Evolutionary conservation across 2,329 filamentous ascomycete genomes (phyloP).

Genomic region (Fusarium penzigii): DNA sequence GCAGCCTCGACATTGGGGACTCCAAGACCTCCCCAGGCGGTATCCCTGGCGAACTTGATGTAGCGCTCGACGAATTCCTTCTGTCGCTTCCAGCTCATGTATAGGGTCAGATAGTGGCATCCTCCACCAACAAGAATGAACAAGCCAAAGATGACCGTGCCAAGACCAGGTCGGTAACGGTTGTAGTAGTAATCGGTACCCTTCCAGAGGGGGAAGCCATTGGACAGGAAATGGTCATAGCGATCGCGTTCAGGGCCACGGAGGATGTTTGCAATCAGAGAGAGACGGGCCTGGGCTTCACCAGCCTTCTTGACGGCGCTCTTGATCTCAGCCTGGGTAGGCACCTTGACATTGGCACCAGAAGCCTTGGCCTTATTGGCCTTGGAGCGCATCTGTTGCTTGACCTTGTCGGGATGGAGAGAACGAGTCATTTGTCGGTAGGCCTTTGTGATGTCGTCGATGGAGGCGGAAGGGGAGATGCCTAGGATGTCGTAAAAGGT

Average conservation of each 20-base stretch:
- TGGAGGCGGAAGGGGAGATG: conserved; percentile 69
- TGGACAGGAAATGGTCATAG: conserved; percentile 90
- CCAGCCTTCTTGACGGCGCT: conserved; percentile 78
- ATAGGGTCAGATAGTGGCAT: conserved; percentile 82
- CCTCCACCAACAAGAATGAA: conserved; percentile 82
- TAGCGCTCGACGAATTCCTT: conserved; percentile 89
- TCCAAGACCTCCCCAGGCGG: conserved; percentile 82
- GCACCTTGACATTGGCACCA: conserved; percentile 68
- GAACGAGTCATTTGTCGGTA: conserved; percentile 84
- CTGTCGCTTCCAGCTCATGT: conserved; percentile 87
- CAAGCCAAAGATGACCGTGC: conserved; percentile 77
- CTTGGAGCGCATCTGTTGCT: conserved; percentile 75
- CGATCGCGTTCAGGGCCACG: conserved; percentile 77
- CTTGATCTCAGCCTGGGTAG: conserved; percentile 73
- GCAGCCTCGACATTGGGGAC: conserved; percentile 66
- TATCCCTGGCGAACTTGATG: conserved; percentile 82
- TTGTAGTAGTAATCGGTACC: conserved; percentile 98
- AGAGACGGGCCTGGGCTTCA: conserved; percentile 80
- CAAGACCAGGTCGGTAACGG: conserved; percentile 86
- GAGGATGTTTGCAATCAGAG: conserved; percentile 83
- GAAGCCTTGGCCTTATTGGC: conserved; percentile 58
- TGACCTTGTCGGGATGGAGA: conserved; percentile 95
- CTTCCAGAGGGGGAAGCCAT: conserved; percentile 96
- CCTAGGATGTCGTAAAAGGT: conserved; percentile 96
- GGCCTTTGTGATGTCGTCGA: conserved; percentile 90